Evolutionary conservation across 495 filamentous ascomycete species (phyloP), one percentile per base, ranked within the genome.

Genomic region (Cryomyces minteri): DNA sequence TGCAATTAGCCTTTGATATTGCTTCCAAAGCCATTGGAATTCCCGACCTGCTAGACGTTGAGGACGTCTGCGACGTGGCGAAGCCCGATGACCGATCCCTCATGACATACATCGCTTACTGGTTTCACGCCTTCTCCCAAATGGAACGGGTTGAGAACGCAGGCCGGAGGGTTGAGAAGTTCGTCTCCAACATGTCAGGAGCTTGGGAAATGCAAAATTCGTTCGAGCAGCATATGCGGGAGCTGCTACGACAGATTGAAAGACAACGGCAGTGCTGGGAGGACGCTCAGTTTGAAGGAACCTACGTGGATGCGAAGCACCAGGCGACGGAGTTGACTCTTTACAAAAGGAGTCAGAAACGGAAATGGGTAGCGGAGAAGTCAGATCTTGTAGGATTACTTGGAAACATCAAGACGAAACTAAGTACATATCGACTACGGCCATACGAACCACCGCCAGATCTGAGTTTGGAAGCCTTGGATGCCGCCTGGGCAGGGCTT

Each of bases 31-130:
- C 96, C 65, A 95, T 98, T 52, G 90, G 92, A 36, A 98, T 98
- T 43, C 90, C 90, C 9, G 85, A 88, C 52, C 66, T 98, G 50
- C 74, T 98, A 31, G 90, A 98, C 59, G 90, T 96, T 4, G 90
- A 98, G 61, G 90, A 98, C 67, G 92, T 96, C 30, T 94, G 86
- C 61, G 90, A 96, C 60, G 90, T 98, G 10, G 76, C 85, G 8
- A 88, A 84, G 61, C 90, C 90, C 9, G 90, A 98, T 54, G 90
- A 98, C 61, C 81, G 86, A 47, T 88, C 82, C 52, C 70, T 98
- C 58, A 96, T 98, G 88, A 98, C 90, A 5, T 98, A 98, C 58
- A 96, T 98, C 52, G 90, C 90, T 48, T 96, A 96, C 62, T 98
- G 92, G 90, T 98, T 96, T 71, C 90, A 98, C 55, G 92, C 90